Conservation (phyloP, 441 rosid species). For the Sinapis alba region DNA sequence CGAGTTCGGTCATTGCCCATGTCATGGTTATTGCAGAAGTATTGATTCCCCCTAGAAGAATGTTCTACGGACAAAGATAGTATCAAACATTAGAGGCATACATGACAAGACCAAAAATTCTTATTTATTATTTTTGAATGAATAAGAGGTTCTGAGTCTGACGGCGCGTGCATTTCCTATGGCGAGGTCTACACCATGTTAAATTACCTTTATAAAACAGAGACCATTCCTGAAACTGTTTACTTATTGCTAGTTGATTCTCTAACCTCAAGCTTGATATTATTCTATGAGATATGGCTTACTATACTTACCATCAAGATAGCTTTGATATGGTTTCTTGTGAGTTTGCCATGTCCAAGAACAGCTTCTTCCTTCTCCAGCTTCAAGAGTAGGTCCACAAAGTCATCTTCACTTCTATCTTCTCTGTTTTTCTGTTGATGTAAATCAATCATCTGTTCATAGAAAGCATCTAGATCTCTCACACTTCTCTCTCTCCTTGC, state of each 20-base stretch:
- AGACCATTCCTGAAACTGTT: too few relatives aligned
- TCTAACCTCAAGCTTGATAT: neutral
- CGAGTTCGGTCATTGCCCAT: constrained; percentile 55
- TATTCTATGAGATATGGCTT: neutral
- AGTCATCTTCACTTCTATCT: constrained; percentile 29
- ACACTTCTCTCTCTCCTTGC: constrained; percentile 29
- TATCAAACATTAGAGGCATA: too few relatives aligned
- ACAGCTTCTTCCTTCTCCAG: constrained; percentile 34
- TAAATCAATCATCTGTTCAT: constrained; percentile 28
- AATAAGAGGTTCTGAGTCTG: too few relatives aligned
- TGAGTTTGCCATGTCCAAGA: constrained; percentile 21
- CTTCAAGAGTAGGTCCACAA: constrained; percentile 33
- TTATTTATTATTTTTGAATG: too few relatives aligned
- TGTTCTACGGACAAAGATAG: constrained; percentile 30
- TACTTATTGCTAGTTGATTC: neutral
- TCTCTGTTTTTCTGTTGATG: constrained; percentile 28
- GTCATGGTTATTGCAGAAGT: constrained; percentile 53
- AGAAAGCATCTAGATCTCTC: constrained; percentile 30
- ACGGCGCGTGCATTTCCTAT: too few relatives aligned
- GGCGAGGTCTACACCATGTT: too few relatives aligned
- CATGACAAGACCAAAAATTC: too few relatives aligned
- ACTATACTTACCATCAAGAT: constrained; percentile 32
- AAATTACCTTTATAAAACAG: too few relatives aligned
- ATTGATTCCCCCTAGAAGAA: constrained; percentile 52
- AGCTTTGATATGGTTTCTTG: constrained; percentile 37